Base-by-base conservation (phyloP, 2,329 filamentous ascomycete species). In the Colletotrichum sojae region DNA sequence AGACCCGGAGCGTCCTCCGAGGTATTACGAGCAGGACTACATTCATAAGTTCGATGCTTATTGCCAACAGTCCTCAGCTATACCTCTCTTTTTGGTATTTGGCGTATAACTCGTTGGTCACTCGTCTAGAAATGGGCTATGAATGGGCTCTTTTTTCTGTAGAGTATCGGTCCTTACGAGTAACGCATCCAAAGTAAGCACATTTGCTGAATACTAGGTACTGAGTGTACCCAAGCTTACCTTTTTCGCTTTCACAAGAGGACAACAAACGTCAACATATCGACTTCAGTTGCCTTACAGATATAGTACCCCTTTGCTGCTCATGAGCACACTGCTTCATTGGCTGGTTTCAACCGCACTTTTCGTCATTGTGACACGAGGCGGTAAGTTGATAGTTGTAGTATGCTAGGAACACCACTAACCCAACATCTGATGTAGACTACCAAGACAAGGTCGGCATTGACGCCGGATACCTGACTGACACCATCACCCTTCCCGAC, bases 31-130 rank as follows among this genome's bases (percentile, higher is more conserved):
- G 39, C 16, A 10, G 39, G 2, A 13, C 36, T 1, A 52, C 51
- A 49, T 54, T 46, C 3, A n/a, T 53, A 9, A 36, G 20, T 5
- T 55, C 22, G 8, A 20, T 57, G 1, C 39, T 63, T 16, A 27
- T 63, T 8, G 61, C 61, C 20, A 63, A 63, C 18, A 2, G 18
- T 0, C 61, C 52, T 22, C 40, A 57, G 15, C 0, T 64, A 1
- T 36, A 56, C n/a, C 43, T 64, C 0, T 64, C 61, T 15, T 6
- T 64, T 1, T 64, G 52, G 49, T 64, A 57, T 20, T 52, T 64
- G 9, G 40, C 25, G 0, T 64, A 57, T 0, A 64, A 64, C 0
- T 18, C 52, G 2, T 8, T 57, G 0, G 20, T 64, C 1, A 57
- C 53, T 2, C 61, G 61, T 1, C 22, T 57, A 8, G 27, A 56